phyloP scores from a whole-genome alignment of 148 eudicot species.

The Fagopyrum homotropicum region DNA sequence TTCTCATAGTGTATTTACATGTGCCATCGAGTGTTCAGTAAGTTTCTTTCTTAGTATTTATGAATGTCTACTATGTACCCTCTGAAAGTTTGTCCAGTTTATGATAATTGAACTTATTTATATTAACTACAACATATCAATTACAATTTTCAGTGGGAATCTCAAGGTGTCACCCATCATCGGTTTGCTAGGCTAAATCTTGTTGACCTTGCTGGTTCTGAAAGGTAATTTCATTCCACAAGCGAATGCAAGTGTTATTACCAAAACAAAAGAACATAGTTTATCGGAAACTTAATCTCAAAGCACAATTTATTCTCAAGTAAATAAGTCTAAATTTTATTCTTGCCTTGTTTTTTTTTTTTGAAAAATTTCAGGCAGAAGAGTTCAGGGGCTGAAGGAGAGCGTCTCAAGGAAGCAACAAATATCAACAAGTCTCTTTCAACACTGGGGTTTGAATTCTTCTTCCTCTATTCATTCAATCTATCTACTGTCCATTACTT shows the following conservation, averaged over 20 bases:
- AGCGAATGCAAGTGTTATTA: not conserved
- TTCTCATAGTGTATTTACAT: slow-evolving; percentile 97
- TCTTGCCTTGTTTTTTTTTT: not conserved
- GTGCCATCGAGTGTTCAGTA: slow-evolving; percentile 86
- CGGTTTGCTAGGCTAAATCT: slow-evolving; percentile 92
- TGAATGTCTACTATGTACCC: not conserved
- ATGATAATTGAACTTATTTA: not conserved
- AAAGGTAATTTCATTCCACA: slow-evolving; percentile 48
- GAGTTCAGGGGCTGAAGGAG: slow-evolving; percentile 99
- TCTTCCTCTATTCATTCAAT: slow-evolving; percentile 1
- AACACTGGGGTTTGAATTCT: slow-evolving; percentile 68
- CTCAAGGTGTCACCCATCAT: slow-evolving; percentile 93
- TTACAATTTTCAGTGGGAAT: slow-evolving; percentile 64
- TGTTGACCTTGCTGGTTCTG: slow-evolving; percentile 97
- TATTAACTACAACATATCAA: not conserved
- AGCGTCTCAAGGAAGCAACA: slow-evolving; percentile 95
- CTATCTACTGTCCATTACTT: not conserved
- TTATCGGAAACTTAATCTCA: not conserved
- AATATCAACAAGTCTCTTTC: slow-evolving; percentile 97
- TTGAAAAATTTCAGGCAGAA: slow-evolving; percentile 53
- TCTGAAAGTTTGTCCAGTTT: not conserved
- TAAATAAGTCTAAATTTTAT: not conserved
- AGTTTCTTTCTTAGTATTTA: slow-evolving; percentile 14
- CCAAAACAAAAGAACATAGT: not conserved
- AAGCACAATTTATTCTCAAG: not conserved